Evolutionary conservation across 768 basidiomycete genomes (phyloP), one percentile per base, ranked within the genome.

Genomic region (Infundibulicybe gibba): DNA sequence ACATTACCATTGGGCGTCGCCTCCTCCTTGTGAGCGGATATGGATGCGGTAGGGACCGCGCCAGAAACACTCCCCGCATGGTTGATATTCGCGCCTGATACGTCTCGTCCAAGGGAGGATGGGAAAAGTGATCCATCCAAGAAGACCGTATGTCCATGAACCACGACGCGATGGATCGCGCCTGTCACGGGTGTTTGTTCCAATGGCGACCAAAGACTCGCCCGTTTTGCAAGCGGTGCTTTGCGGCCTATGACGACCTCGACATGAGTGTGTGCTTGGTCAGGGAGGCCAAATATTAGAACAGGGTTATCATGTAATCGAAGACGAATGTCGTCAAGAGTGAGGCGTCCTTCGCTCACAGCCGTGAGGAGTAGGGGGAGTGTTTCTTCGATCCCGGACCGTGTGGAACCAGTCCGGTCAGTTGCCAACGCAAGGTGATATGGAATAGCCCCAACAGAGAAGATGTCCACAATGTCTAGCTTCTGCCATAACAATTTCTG

Each of bases 291-390:
- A 61, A 98, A 97, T 61, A 99, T 97, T 34, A 81, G 77, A 15
- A 88, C 79, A 1, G 97, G 95, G 64, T 97, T 97, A 58, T 97
- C 94, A 61, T 93, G 84, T 14, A 97, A 64, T 40, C 93, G 83
- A n/a, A 72, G 60, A 32, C 81, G 83, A 54, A 99, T 82, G 61
- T 90, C 91, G 34, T 90, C 81, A 45, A 97, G 71, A 0, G 87
- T 88, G 20, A 98, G 73, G 31, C 81, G 82, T 8, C 88, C 87
- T 9, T 88, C 78, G 3, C 76, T 68, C 14, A 97, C 91, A 1
- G 97, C 95, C 3, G 85, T 86, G 39, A 99, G 77, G 33, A 98
- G 69, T 5, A 99, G 74, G 5, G 90, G 93, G 15, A 97, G 76
- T 0, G 90, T 79, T 61, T 98, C 97, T 54, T 89, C 83, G 31